Base-by-base conservation (phyloP, 2,329 filamentous ascomycete species). In the Macrophomina tecta region DNA sequence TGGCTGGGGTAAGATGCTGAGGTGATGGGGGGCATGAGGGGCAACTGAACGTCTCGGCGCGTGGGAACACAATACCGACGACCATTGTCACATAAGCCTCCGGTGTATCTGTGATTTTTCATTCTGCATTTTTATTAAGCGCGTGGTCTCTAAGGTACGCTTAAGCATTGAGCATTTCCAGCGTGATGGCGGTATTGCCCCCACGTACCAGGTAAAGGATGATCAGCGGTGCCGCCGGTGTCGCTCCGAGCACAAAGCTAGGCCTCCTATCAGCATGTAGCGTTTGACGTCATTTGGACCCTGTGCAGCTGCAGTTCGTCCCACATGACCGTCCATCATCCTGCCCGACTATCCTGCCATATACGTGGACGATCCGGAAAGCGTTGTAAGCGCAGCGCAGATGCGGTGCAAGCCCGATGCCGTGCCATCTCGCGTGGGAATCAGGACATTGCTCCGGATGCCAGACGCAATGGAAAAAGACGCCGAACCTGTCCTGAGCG, bases 231-330 rank as follows among this genome's bases (percentile, higher is more conserved):
- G 34, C 45, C 42, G 45, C 32, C 58, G 58, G 18, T 3, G 58
- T 62, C n/a, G 28, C 32, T 49, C 58, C 58, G 46, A 23, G 28
- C 6, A 14, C 16, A 48, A 40, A 62, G 6, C 34, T 34, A 48
- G 45, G 58, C 58, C 23, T 38, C 45, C 56, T 46, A 48, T 48
- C 28, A 62, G 32, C 45, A 23, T 38, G 28, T 45, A 62, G 16
- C 42, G 5, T 28, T 62, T 49, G 58, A 62, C 58, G 58, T 62
- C 58, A 62, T 45, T 23, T 49, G 45, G 58, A 49, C 58, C 58
- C 58, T 62, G 32, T 49, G 58, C 42, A 49, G n/a, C 58, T 49
- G 58, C 58, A 62, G 28, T 30, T 9, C 5, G 14, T 62, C 12
- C 58, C 56, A 32, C 48, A 28, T 34, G 40, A 48, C 55, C 23